phyloP scores from a whole-genome alignment of 1,139 yeast genomes.

The Kazachstania sp. region DNA sequence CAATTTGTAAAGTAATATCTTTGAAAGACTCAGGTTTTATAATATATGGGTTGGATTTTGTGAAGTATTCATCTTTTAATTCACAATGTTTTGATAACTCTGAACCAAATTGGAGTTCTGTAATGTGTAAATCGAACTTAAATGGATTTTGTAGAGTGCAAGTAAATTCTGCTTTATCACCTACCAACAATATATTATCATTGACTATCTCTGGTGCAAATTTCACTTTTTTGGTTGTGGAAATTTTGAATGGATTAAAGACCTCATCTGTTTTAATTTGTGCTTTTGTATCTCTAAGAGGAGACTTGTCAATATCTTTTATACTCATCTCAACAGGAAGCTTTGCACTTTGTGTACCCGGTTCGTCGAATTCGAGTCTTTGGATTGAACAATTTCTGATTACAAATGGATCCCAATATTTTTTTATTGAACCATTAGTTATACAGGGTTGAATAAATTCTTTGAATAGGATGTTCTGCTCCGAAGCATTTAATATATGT shows the following conservation, averaged over 20 bases:
- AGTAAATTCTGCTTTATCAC: constrained; percentile 46
- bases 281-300: neutral
- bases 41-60: constrained; percentile 21
- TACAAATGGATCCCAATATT: constrained; percentile 66
- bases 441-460: constrained; percentile 25
- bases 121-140: constrained; percentile 60
- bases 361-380: constrained; percentile 15
- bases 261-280: constrained; percentile 17
- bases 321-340: constrained; percentile 11
- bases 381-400: constrained; percentile 44
- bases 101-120: constrained; percentile 40
- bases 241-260: constrained; percentile 27
- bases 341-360: constrained; percentile 6
- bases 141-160: constrained; percentile 72
- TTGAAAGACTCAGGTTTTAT: constrained; percentile 38
- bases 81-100: constrained; percentile 31
- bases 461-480: constrained; percentile 35
- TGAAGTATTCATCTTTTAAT: constrained; percentile 13
- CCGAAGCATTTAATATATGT: constrained; percentile 42
- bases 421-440: constrained; percentile 18
- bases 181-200: constrained; percentile 37
- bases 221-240: neutral
- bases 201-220: neutral
- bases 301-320: constrained; percentile 1
- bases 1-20: constrained; percentile 36